Evolutionary conservation across 1,284 basidiomycete species (phyloP), one percentile per base, ranked within the genome.

Genomic region (Rhodofomes roseus): DNA sequence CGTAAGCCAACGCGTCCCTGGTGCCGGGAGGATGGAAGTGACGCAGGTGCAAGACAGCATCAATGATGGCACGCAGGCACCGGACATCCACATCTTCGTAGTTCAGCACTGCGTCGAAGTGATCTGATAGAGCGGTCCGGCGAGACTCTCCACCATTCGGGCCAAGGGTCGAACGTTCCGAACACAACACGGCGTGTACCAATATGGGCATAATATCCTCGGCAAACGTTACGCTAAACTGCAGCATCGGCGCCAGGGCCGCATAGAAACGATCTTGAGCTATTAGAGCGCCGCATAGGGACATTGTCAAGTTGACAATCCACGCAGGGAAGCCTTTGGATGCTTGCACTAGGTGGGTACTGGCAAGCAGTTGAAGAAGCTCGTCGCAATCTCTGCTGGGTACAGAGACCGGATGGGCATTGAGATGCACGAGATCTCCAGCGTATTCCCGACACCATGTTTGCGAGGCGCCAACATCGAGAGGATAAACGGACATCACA

Each of bases 31-130:
- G 81, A 39, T 66, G 68, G 62, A 87, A 92, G 66, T 86, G 77
- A 11, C 95, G 90, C 20, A 98, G 80, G 69, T 96, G 86, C 12
- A 97, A 78, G n/a, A 95, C 76, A 43, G 88, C 81, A 55, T 90
- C 84, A 52, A 98, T 84, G 61, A 98, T 81, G 8, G 85, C 81
- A 54, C 80, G 79, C 60, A 86, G 77, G 64, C 84, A 87, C 11
- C 73, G 66, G 1, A 77, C 71, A 62, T 78, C 76, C 5, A 83
- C 70, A 4, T 68, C 62, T 2, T 74, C 71, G 2, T 77, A 76
- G 1, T 70, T 66, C 3, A 96, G 78, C 18, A 95, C 71, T 7
- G 74, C 69, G 0, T 81, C 77, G 73, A 95, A 88, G 68, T 90
- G 92, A 3, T 72, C 65, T 0, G 91, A 92, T 6, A 93, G 73